Conservation (phyloP, 2,329 filamentous ascomycete genomes). For the Leptographium radiaticola region DNA sequence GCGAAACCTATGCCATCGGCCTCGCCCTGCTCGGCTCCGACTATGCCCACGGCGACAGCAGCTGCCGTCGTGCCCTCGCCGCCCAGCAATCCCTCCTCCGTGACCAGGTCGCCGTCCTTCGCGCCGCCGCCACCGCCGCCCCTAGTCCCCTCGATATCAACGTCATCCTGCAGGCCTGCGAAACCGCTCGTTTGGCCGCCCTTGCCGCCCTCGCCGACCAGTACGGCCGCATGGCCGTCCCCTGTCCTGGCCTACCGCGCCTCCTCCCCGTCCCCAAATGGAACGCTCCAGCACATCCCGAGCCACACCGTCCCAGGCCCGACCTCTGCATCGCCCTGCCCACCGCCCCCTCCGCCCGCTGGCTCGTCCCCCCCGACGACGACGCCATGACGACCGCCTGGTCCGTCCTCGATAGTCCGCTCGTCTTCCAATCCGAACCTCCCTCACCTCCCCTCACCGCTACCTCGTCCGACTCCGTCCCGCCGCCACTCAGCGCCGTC, state of each 20-base stretch:
- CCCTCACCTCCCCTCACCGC: conserved; percentile 14
- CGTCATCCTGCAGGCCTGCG: conserved; percentile 20
- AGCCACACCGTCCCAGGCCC: neutral
- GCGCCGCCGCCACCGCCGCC: conserved; percentile 9
- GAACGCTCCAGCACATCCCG: neutral
- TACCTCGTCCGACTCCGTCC: neutral
- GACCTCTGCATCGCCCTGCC: neutral
- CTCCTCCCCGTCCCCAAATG: conserved; percentile 14
- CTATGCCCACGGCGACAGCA: conserved; percentile 23
- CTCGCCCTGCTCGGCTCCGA: conserved; percentile 21
- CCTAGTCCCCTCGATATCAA: conserved; percentile 19
- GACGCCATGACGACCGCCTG: conserved; percentile 16
- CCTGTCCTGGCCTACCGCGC: conserved; percentile 17
- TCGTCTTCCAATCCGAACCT: conserved; percentile 14
- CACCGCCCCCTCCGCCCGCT: conserved; percentile 7
- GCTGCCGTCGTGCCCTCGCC: conserved; percentile 18
- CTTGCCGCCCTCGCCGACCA: conserved; percentile 22
- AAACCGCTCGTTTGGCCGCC: conserved; percentile 19
- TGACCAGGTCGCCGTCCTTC: conserved; percentile 16
- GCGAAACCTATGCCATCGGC: conserved; percentile 21
- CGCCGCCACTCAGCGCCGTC: neutral
- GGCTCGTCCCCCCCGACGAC: conserved; percentile 9
- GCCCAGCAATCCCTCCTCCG: conserved; percentile 17
- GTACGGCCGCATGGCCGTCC: conserved; percentile 21
- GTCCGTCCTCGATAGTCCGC: conserved; percentile 14